Percentiles rank a stretch among this genome's conserved stretches.
Conservation (phyloP, 768 basidiomycete species). For the Leucocoprinus leucothites region DNA sequence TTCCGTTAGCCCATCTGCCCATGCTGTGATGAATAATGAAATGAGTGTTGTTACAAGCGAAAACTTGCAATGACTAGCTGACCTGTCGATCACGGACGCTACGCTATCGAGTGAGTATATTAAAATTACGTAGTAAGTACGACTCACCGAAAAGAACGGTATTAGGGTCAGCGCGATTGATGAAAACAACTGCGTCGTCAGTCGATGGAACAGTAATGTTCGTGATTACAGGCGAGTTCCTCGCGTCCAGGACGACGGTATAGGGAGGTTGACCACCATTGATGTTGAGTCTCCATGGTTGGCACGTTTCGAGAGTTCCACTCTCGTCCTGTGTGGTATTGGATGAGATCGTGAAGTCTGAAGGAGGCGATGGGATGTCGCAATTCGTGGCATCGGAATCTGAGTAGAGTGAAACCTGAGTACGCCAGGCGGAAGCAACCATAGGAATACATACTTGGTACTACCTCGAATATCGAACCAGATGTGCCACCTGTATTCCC, state of each 20-base stretch:
- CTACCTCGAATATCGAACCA: slow-evolving; percentile 30
- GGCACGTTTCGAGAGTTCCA: slow-evolving; percentile 33
- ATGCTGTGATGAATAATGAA: slow-evolving; percentile 23
- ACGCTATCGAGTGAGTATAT: slow-evolving; percentile 2
- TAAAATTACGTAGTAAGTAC: not conserved
- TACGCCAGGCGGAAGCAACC: not conserved
- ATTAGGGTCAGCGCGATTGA: slow-evolving; percentile 37
- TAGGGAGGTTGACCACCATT: slow-evolving; percentile 44
- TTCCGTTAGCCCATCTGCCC: slow-evolving; percentile 36
- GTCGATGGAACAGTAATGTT: slow-evolving; percentile 36
- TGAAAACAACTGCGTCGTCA: slow-evolving; percentile 39
- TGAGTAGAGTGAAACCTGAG: slow-evolving; percentile 12
- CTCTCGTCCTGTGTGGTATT: slow-evolving; percentile 32
- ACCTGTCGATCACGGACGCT: slow-evolving; percentile 43
- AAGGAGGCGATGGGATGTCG: slow-evolving; percentile 19
- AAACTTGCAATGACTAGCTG: slow-evolving; percentile 20
- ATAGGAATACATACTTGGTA: slow-evolving; percentile 26
- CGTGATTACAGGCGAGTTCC: slow-evolving; percentile 35
- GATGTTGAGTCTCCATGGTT: slow-evolving; percentile 44
- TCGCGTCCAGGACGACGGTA: slow-evolving; percentile 34
- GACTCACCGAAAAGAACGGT: slow-evolving; percentile 37
- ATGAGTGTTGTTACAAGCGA: not conserved
- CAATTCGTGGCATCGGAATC: slow-evolving; percentile 32
- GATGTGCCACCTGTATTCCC: slow-evolving; percentile 40
- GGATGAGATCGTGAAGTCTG: slow-evolving; percentile 30